Percentiles rank a stretch among this genome's conserved stretches.
These are phyloP conservation scores for Chenopodium suecicum DNA, from an alignment of 148 eudicot genomes.

Conservation along the genomic window DNA sequence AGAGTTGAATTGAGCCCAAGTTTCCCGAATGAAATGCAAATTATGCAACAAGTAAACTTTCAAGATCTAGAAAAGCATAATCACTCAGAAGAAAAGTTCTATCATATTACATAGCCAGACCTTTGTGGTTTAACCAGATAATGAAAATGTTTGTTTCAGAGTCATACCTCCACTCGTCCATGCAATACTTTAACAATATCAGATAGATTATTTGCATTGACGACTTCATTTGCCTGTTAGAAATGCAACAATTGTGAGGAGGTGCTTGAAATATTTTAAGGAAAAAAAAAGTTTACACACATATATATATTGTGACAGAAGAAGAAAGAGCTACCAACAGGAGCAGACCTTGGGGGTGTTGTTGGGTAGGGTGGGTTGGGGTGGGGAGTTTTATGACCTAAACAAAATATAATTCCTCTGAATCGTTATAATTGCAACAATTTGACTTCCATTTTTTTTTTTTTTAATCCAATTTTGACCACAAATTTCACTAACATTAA, in stretches of 20 bases:
- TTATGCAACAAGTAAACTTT: background rate
- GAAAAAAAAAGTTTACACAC: background rate
- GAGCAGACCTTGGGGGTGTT: no score
- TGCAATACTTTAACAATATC: slow-evolving; percentile 85
- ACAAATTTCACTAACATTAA: no score
- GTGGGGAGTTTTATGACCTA: no score
- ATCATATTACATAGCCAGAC: background rate
- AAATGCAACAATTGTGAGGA: slow-evolving; percentile 19
- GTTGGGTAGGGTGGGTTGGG: no score
- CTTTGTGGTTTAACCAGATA: background rate
- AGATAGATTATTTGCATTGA: slow-evolving; percentile 87
- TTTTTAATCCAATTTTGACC: no score
- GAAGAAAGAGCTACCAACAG: background rate
- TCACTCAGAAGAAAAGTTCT: background rate
- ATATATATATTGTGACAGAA: background rate
- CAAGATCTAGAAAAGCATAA: slow-evolving; percentile 1
- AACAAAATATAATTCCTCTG: no score
- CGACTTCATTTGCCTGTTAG: slow-evolving; percentile 86
- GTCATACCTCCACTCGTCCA: slow-evolving; percentile 90
- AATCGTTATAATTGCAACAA: no score
- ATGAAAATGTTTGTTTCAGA: slow-evolving; percentile 1
- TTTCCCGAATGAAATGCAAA: background rate
- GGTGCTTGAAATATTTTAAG: background rate
- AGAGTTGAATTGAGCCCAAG: background rate
- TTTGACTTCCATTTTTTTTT: no score